Percentiles rank a stretch among this genome's conserved stretches.
Conservation (phyloP, 2,329 filamentous ascomycete species). For the Diplodia sapinea region DNA sequence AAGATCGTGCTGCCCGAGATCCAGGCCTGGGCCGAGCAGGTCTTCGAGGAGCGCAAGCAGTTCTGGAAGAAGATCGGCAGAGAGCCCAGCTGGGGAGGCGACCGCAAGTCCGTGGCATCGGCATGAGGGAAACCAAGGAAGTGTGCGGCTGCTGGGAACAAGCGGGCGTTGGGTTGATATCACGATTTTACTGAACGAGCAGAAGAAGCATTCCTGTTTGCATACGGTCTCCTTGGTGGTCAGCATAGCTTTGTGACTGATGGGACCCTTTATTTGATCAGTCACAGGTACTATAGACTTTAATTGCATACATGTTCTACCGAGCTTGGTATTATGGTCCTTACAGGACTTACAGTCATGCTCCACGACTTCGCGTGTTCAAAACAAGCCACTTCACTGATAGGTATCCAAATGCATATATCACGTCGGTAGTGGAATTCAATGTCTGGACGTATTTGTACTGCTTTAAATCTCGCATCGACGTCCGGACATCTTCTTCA, state of each 20-base stretch:
- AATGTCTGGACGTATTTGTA: too few relatives aligned
- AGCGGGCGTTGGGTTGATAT: conserved; percentile 2
- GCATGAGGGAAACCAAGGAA: not conserved
- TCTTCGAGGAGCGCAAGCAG: conserved; percentile 75
- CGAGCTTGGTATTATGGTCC: too few relatives aligned
- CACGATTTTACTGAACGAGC: not conserved
- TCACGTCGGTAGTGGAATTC: too few relatives aligned
- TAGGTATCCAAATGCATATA: too few relatives aligned
- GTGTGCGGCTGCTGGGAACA: not conserved
- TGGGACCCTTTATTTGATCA: not conserved
- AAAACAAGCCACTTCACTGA: too few relatives aligned
- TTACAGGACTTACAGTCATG: too few relatives aligned
- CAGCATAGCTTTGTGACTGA: not conserved
- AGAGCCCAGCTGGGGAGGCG: conserved; percentile 36
- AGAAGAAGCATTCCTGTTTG: conserved; percentile 5
- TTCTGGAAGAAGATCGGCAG: conserved; percentile 67
- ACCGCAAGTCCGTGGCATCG: conserved; percentile 14
- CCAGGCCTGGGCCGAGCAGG: conserved; percentile 75
- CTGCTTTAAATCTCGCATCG: too few relatives aligned
- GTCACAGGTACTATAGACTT: conserved; percentile 4
- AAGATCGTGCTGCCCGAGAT: conserved; percentile 79
- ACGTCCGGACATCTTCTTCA: too few relatives aligned
- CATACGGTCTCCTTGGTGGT: conserved; percentile 2
- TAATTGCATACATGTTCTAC: not conserved
- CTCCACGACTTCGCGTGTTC: too few relatives aligned